These are phyloP conservation scores for Ophiostoma sp. DNA, from an alignment of 2,329 filamentous ascomycete species.

Conservation along the genomic window DNA sequence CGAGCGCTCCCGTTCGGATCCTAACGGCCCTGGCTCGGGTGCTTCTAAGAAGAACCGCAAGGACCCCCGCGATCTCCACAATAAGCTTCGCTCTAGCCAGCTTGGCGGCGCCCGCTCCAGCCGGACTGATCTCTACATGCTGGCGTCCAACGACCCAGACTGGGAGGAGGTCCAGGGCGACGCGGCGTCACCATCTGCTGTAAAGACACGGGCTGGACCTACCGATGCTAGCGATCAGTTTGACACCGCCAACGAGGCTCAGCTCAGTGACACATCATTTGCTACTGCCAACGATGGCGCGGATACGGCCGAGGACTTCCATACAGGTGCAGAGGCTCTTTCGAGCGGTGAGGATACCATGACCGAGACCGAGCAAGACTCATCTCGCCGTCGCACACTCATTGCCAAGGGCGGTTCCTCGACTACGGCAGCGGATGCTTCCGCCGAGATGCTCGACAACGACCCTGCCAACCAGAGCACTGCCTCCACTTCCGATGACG, in stretches of 20 bases:
- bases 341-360: conserved; percentile 66
- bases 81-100: conserved; percentile 63
- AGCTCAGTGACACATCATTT: conserved; percentile 58
- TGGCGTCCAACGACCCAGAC: conserved; percentile 68
- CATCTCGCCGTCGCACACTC: conserved; percentile 20
- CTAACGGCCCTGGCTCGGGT: conserved; percentile 38
- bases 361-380: conserved; percentile 73
- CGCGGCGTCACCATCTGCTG: conserved; percentile 54
- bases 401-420: not conserved
- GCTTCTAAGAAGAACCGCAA: conserved; percentile 64
- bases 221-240: conserved; percentile 66
- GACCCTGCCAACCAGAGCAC: conserved; percentile 66
- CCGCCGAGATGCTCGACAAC: not conserved
- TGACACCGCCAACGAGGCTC: conserved; percentile 76
- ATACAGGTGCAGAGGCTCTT: conserved; percentile 82
- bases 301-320: conserved; percentile 92
- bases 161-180: conserved; percentile 78
- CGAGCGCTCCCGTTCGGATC: conserved; percentile 65
- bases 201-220: conserved; percentile 35
- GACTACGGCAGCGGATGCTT: not conserved
- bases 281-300: conserved; percentile 73
- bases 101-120: conserved; percentile 74
- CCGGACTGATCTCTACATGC: conserved; percentile 71
- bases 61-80: conserved; percentile 73
- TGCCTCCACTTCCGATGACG: conserved; percentile 80